A percentile compares a stretch with the other conserved stretches of the same genome.
Evolutionary conservation across 1,284 basidiomycete species (phyloP).

Genomic region (Coriolopsis trogii): DNA sequence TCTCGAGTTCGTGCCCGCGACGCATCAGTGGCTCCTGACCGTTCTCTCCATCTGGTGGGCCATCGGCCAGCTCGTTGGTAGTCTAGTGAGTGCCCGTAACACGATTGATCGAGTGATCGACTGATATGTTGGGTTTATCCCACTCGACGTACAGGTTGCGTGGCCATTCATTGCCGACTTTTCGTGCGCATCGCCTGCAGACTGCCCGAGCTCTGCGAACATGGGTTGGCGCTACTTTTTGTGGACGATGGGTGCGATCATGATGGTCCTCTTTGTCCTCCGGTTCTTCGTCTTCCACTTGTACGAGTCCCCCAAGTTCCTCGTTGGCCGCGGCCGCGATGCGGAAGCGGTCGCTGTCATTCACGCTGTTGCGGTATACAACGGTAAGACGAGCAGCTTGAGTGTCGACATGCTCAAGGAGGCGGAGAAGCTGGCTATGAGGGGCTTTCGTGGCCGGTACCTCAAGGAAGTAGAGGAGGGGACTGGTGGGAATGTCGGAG

Average conservation of each 20-base stretch:
- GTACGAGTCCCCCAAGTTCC: constrained; percentile 73
- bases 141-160: constrained; percentile 40
- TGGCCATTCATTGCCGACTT: constrained; percentile 66
- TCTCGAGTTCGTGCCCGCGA: constrained; percentile 61
- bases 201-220: constrained; percentile 48
- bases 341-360: constrained; percentile 71
- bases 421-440: constrained; percentile 3
- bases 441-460: too few species aligned
- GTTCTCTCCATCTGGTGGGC: constrained; percentile 68
- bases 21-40: constrained; percentile 63
- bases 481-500: not conserved
- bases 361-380: constrained; percentile 69
- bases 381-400: constrained; percentile 49
- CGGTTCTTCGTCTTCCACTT: constrained; percentile 75
- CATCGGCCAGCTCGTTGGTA: constrained; percentile 59
- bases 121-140: not conserved
- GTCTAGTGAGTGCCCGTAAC: constrained; percentile 55
- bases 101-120: not conserved
- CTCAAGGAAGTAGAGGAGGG: not conserved
- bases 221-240: constrained; percentile 75
- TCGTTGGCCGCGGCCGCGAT: constrained; percentile 72
- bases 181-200: constrained; percentile 48
- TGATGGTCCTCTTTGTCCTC: constrained; percentile 61
- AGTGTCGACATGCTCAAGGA: constrained; percentile 40
- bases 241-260: constrained; percentile 60